Base-by-base conservation (phyloP, 2,329 filamentous ascomycete species). In the Plenodomus biglobosus region DNA sequence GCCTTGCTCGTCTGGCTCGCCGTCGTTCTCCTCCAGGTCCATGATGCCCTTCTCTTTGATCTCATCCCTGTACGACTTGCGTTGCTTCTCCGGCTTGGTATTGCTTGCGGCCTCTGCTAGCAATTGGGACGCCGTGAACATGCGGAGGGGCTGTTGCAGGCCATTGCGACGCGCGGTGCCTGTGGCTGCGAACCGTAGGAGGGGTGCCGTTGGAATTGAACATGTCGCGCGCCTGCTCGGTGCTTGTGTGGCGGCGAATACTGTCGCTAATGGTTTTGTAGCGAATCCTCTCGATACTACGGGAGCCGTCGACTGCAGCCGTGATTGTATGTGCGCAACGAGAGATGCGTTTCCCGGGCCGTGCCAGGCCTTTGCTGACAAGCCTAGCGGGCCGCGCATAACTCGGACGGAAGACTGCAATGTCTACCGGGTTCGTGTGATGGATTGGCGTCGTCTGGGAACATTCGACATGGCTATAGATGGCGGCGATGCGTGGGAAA, bases 1-100 rank as follows among this genome's bases (percentile, higher is more conserved):
- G 18, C 79, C 83, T 51, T 77, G 73, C 30, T 86, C 81, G 48
- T 77, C 73, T 22, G 86, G 82, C 32, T 75, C 72, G 17, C 69
- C 67, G 22, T 77, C 75, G n/a, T 65, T 53, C 44, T 73, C 69
- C 40, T 73, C 69, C 1, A 65, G 34, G 42, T 73, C 62, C 13
- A 70, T 40, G 18, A 65, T 51, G 41, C 69, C 69, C 52, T 66
- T 68, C 42, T 69, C 63, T 40, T 69, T 65, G 56, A 73, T 70
- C 51, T 73, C 70, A 27, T 73, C 61, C 44, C 64, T 66, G 59
- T 73, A 73, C 20, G 69, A 72, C 50, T 65, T 66, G 44, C 59
- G 65, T 43, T 43, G 42, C 37, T 46, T 64, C 6, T 45, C 52
- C 5, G 55, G 53, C 16, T 46, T 46, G 7, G 48, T 38, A n/a